These are phyloP conservation scores for Globisporangium paddicum DNA, from an alignment of 352 stramenopile species.

Conservation along the genomic window DNA sequence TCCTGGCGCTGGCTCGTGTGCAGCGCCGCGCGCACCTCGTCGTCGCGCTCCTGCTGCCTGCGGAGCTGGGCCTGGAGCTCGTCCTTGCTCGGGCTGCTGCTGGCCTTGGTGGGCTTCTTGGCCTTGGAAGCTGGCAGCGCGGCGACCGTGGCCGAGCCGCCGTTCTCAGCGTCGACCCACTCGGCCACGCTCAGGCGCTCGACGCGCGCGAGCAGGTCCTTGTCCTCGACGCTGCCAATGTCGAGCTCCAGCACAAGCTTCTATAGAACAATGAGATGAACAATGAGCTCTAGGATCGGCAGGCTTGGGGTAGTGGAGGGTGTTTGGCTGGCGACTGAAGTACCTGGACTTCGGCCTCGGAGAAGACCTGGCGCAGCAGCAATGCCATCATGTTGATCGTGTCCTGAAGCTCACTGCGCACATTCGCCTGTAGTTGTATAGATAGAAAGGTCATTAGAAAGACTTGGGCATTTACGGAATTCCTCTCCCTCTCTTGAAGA, in stretches of 20 bases:
- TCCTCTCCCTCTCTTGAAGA: too few relatives aligned
- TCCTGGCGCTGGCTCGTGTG: conserved; percentile 41
- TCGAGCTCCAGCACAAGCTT: conserved; percentile 64
- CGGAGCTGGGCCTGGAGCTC: conserved; percentile 38
- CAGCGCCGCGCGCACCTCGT: conserved; percentile 55
- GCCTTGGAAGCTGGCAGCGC: conserved; percentile 11
- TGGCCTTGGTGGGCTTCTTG: neutral
- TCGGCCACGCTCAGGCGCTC: conserved; percentile 73
- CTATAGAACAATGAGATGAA: too few relatives aligned
- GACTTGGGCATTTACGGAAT: too few relatives aligned
- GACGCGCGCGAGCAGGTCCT: conserved; percentile 66
- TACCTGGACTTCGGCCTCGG: conserved; percentile 63
- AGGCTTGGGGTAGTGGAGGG: too few relatives aligned
- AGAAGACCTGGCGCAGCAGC: conserved; percentile 76
- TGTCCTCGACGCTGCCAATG: conserved; percentile 70
- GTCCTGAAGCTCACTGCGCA: conserved; percentile 74
- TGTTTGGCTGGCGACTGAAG: neutral
- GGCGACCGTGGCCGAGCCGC: conserved; percentile 19
- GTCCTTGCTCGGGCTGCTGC: conserved; percentile 20
- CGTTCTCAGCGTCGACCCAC: conserved; percentile 43
- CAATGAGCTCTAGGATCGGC: too few relatives aligned
- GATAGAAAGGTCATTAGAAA: too few relatives aligned
- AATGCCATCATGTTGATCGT: conserved; percentile 87
- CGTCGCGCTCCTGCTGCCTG: conserved; percentile 1
- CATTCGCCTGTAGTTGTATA: conserved; percentile 39